These are phyloP conservation scores for Termitomyces sp. DNA, from an alignment of 768 basidiomycete genomes.

Conservation along the genomic window DNA sequence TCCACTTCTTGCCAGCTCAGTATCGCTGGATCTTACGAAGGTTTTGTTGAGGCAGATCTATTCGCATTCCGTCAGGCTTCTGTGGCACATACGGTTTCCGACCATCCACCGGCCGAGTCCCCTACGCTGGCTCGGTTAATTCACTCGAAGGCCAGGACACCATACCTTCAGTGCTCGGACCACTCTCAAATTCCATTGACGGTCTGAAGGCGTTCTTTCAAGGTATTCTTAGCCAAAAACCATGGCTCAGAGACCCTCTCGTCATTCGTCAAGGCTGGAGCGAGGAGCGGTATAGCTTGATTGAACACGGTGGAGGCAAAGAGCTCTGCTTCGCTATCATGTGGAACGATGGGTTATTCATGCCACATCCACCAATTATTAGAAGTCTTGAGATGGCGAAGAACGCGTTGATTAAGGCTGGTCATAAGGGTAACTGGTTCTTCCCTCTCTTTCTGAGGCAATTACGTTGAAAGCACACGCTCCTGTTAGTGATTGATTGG, in stretches of 20 bases:
- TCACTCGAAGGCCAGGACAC: constrained; percentile 71
- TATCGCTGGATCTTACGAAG: neutral
- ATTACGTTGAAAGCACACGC: neutral
- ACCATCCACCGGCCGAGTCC: constrained; percentile 67
- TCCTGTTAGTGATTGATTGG: constrained; percentile 66
- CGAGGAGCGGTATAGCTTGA: constrained; percentile 54
- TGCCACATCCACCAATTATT: constrained; percentile 61
- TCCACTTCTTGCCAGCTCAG: neutral
- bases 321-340: constrained; percentile 56
- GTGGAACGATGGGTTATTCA: constrained; percentile 60
- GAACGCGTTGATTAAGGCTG: constrained; percentile 52
- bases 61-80: constrained; percentile 68
- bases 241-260: constrained; percentile 68
- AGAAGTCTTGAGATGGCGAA: constrained; percentile 58
- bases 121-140: constrained; percentile 65
- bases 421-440: constrained; percentile 53
- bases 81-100: constrained; percentile 70
- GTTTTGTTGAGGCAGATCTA: constrained; percentile 42
- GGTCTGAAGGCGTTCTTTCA: constrained; percentile 69
- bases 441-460: neutral
- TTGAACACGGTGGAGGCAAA: constrained; percentile 53
- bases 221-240: constrained; percentile 52
- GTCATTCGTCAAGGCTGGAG: constrained; percentile 57
- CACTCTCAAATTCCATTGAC: constrained; percentile 53
- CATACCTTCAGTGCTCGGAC: constrained; percentile 70